These are phyloP conservation scores for Seiridium unicorne DNA, from an alignment of 2,329 filamentous ascomycete genomes.

Conservation along the genomic window DNA sequence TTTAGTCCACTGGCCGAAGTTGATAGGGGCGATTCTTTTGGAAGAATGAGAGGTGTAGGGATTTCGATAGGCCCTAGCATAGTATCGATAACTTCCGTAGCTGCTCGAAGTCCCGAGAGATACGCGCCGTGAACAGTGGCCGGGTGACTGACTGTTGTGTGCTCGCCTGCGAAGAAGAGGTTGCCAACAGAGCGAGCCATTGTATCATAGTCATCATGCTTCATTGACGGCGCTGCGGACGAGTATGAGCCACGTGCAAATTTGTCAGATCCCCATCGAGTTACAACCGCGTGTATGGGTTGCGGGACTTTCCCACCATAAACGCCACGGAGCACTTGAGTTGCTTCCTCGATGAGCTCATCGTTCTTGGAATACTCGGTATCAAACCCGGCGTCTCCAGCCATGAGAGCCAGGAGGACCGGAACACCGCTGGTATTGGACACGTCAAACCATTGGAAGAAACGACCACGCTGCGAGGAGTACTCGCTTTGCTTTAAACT, in stretches of 20 bases:
- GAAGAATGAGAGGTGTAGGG: constrained; percentile 70
- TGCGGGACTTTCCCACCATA: constrained; percentile 71
- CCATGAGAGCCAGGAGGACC: constrained; percentile 89
- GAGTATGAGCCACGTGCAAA: constrained; percentile 97
- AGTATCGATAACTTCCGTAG: constrained; percentile 78
- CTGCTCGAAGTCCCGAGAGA: constrained; percentile 85
- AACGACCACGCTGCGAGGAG: constrained; percentile 74
- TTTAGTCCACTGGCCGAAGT: constrained; percentile 39
- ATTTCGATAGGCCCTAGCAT: constrained; percentile 81
- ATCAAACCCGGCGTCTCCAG: constrained; percentile 87
- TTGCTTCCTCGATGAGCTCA: constrained; percentile 77
- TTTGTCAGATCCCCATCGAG: constrained; percentile 85
- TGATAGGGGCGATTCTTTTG: constrained; percentile 50
- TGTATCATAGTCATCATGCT: constrained; percentile 83
- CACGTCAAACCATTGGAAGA: constrained; percentile 98
- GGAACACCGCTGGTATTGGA: constrained; percentile 86
- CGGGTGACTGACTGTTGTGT: constrained; percentile 92
- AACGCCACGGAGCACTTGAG: constrained; percentile 71
- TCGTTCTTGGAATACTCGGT: constrained; percentile 77
- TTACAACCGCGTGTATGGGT: constrained; percentile 84
- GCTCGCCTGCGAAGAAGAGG: constrained; percentile 92
- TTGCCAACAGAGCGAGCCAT: constrained; percentile 87
- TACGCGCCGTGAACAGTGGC: constrained; percentile 98
- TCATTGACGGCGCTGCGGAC: constrained; percentile 80
- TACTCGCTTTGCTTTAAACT: constrained; percentile 83